These are phyloP conservation scores for Daldinia eschscholtzii DNA, from an alignment of 2,329 filamentous ascomycete genomes.

Conservation along the genomic window DNA sequence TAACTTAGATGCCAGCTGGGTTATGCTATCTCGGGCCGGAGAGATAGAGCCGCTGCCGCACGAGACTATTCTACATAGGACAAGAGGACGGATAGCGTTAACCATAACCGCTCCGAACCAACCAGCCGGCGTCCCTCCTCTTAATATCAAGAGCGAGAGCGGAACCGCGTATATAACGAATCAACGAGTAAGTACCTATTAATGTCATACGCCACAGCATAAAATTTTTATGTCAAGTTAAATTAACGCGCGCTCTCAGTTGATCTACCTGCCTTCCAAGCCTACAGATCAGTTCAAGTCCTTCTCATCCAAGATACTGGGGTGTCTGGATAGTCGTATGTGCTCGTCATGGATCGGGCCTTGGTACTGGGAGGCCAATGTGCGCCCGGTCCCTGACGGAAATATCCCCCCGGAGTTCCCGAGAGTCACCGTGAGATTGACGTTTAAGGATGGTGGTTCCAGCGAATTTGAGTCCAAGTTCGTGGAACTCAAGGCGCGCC, in stretches of 20 bases:
- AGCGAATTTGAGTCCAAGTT: slow-evolving; percentile 89
- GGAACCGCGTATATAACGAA: slow-evolving; percentile 87
- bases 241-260: slow-evolving; percentile 60
- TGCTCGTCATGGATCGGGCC: slow-evolving; percentile 92
- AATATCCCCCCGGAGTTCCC: slow-evolving; percentile 81
- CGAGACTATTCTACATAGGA: slow-evolving; percentile 85
- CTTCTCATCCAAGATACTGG: slow-evolving; percentile 89
- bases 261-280: slow-evolving; percentile 86
- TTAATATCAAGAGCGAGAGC: slow-evolving; percentile 78
- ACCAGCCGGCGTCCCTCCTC: slow-evolving; percentile 71
- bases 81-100: slow-evolving; percentile 82
- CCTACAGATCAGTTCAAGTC: slow-evolving; percentile 80
- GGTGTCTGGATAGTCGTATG: slow-evolving; percentile 87
- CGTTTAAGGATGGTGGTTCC: slow-evolving; percentile 95
- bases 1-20: slow-evolving; percentile 78
- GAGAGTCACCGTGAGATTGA: slow-evolving; percentile 83
- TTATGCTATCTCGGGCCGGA: slow-evolving; percentile 83
- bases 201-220: slow-evolving; percentile 17
- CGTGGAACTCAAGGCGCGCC: slow-evolving; percentile 84
- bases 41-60: slow-evolving; percentile 87
- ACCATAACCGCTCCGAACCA: slow-evolving; percentile 78
- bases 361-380: slow-evolving; percentile 86
- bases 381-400: slow-evolving; percentile 85
- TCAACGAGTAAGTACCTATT: slow-evolving; percentile 73
- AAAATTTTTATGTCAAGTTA: slow-evolving; percentile 8